A percentile compares a stretch with the other conserved stretches of the same genome.
Conservation (phyloP, 257 asterid species). For the Nicotiana undulata region DNA sequence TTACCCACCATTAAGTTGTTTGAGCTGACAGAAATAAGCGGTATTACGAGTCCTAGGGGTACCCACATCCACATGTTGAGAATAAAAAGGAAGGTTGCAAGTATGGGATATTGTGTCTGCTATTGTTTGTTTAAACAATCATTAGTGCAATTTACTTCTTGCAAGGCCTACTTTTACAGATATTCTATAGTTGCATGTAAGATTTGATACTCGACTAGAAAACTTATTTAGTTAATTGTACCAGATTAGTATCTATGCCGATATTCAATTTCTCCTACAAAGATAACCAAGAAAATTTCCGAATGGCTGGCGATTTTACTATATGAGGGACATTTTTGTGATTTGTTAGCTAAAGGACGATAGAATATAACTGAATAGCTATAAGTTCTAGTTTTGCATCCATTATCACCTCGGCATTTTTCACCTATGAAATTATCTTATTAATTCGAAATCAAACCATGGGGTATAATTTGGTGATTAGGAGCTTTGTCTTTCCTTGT, state of each 20-base stretch:
- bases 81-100: not conserved
- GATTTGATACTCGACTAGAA: not conserved
- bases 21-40: not conserved
- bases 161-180: not conserved
- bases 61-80: not conserved
- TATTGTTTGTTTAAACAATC: not conserved
- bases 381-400: not conserved
- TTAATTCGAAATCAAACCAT: not conserved
- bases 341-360: not conserved
- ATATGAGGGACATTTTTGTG: not conserved
- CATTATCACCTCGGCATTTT: not conserved
- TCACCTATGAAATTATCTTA: not conserved
- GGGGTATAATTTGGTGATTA: not conserved
- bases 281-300: not conserved
- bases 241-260: not conserved
- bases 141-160: not conserved
- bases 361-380: not conserved
- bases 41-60: not conserved
- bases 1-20: no score
- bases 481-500: not conserved
- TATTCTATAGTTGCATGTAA: not conserved
- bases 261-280: not conserved
- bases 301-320: not conserved
- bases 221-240: not conserved
- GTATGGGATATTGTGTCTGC: not conserved